phyloP scores from a whole-genome alignment of 306 rosid species.

The Acacia melanoxylon region DNA sequence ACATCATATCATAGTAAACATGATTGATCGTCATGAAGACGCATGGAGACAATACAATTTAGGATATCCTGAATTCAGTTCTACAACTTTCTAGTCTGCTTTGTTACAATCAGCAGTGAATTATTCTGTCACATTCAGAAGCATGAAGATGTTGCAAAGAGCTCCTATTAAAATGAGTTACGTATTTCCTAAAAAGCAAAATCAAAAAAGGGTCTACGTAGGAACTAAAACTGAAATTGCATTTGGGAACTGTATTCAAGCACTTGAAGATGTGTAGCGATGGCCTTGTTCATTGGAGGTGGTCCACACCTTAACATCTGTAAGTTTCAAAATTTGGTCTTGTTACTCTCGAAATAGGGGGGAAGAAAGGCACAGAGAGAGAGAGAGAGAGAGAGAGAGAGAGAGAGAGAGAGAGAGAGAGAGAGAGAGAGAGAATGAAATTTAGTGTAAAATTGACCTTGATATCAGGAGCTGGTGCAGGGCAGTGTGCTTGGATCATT shows the following conservation, averaged over 20 bases:
- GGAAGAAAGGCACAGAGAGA: too few relatives aligned
- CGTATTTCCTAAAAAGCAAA: too few relatives aligned
- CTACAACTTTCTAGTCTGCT: neutral
- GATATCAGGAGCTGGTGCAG: slow-evolving; percentile 49
- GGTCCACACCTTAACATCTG: slow-evolving; percentile 63
- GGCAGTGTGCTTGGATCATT: slow-evolving; percentile 50
- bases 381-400: too few relatives aligned
- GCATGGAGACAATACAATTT: neutral
- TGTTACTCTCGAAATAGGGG: neutral
- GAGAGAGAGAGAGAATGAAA: neutral
- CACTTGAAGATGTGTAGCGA: slow-evolving; percentile 46
- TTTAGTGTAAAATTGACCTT: slow-evolving; percentile 33
- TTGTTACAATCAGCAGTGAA: neutral
- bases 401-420: neutral
- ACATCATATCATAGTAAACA: neutral
- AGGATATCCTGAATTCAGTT: neutral
- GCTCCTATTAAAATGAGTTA: too few relatives aligned
- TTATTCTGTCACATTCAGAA: neutral
- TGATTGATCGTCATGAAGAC: neutral
- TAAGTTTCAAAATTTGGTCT: neutral
- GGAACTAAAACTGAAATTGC: slow-evolving; percentile 55
- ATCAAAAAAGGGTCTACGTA: neutral
- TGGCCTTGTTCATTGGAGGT: slow-evolving; percentile 62
- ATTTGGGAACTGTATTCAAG: slow-evolving; percentile 45
- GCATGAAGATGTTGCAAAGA: too few relatives aligned